Conservation (phyloP, 2,329 filamentous ascomycete species). For the Rhynchosporium agropyri region DNA sequence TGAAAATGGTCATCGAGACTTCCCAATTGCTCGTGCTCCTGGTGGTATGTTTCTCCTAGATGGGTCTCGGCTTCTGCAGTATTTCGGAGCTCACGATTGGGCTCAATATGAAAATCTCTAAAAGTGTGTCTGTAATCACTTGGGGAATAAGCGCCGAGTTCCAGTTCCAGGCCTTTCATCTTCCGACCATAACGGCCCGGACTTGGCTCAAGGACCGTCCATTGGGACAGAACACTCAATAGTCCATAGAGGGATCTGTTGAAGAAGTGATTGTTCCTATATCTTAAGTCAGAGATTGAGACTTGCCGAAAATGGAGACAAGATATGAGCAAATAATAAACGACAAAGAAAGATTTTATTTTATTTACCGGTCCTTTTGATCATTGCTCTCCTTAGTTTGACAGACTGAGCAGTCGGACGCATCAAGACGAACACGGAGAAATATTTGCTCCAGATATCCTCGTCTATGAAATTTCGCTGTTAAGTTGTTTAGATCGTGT, state of each 20-base stretch:
- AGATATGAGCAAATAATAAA: slow-evolving; percentile 14
- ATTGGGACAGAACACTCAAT: slow-evolving; percentile 26
- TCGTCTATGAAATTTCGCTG: slow-evolving; percentile 23
- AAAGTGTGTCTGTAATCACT: slow-evolving; percentile 31
- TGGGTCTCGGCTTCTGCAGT: slow-evolving; percentile 17
- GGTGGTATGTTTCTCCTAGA: slow-evolving; percentile 21
- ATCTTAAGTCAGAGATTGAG: slow-evolving; percentile 22
- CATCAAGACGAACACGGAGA: slow-evolving; percentile 27
- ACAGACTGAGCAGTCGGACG: slow-evolving; percentile 30
- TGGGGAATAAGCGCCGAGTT: slow-evolving; percentile 31
- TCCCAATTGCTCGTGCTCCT: slow-evolving; percentile 21
- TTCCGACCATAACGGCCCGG: slow-evolving; percentile 10
- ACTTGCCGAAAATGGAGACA: slow-evolving; percentile 16
- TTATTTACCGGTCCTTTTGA: background rate
- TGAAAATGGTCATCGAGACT: slow-evolving; percentile 32
- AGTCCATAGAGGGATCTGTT: slow-evolving; percentile 24
- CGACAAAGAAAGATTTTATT: background rate
- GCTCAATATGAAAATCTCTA: slow-evolving; percentile 30
- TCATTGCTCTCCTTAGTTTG: slow-evolving; percentile 23
- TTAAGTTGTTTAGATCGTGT: slow-evolving; percentile 13
- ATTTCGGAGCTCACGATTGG: slow-evolving; percentile 29
- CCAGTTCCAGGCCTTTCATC: slow-evolving; percentile 27
- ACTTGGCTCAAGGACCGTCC: slow-evolving; percentile 21
- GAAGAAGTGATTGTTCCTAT: slow-evolving; percentile 27
- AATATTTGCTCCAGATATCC: slow-evolving; percentile 26